phyloP scores from a whole-genome alignment of 2,329 filamentous ascomycete genomes.

The Trichoderma brevicompactum region DNA sequence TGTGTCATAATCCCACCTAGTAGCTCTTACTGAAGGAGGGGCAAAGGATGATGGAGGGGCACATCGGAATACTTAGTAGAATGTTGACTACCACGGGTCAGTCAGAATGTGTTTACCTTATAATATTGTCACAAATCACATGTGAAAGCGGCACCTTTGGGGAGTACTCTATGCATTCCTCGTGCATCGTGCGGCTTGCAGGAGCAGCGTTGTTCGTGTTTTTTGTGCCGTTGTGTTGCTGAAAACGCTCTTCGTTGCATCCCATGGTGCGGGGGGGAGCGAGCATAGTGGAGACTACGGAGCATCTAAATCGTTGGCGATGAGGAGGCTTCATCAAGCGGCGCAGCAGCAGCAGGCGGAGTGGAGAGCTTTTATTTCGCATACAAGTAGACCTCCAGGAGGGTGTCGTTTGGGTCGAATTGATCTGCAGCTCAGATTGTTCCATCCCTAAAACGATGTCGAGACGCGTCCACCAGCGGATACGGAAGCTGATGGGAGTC shows the following conservation, averaged over 20 bases:
- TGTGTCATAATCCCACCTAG: background rate
- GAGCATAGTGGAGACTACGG: constrained; percentile 11
- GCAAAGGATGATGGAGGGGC: constrained; percentile 1
- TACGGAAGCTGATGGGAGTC: constrained; percentile 9
- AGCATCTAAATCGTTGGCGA: constrained; percentile 20
- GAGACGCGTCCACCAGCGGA: constrained; percentile 3
- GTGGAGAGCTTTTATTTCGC: constrained; percentile 22
- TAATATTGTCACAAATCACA: constrained; percentile 14
- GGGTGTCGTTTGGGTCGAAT: constrained; percentile 12
- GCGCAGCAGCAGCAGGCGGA: background rate
- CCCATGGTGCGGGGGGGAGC: constrained; percentile 4
- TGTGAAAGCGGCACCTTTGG: constrained; percentile 12
- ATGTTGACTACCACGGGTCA: background rate
- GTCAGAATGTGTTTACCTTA: background rate
- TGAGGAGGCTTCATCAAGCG: constrained; percentile 6
- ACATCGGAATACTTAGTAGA: background rate
- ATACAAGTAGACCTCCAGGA: background rate
- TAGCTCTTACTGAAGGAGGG: constrained; percentile 14
- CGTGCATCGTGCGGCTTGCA: background rate
- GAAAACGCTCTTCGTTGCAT: background rate
- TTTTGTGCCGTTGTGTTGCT: background rate
- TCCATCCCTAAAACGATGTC: background rate
- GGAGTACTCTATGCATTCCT: background rate
- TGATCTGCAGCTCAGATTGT: constrained; percentile 6
- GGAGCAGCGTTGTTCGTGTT: background rate